Evolutionary conservation across 2,329 filamentous ascomycete species (phyloP), one percentile per base, ranked within the genome.

Genomic region (Stemphylium beticola): DNA sequence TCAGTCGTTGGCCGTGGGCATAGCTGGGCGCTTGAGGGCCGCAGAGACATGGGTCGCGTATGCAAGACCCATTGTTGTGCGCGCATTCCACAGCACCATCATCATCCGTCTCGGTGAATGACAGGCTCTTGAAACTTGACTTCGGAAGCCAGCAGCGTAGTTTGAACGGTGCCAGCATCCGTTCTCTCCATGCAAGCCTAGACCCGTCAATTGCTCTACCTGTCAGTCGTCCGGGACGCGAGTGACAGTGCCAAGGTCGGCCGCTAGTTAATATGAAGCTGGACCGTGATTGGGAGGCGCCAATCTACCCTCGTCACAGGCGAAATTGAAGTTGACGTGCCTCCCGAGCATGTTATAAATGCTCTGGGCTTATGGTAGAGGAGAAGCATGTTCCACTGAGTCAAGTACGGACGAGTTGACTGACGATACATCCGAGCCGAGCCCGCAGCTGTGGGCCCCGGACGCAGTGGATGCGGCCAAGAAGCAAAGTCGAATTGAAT

Each of bases 91-190:
- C 60, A 59, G 57, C 61, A 53, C 53, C 57, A 43, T 41, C 49
- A 49, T 51, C 46, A 60, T 42, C 49, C 55, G 60, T 58, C 64
- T 36, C 39, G 52, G 51, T 52, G 60, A 53, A 55, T 33, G 49
- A 58, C 57, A 60, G 58, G 50, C 45, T 61, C 54, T 59, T 67
- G 66, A 65, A 61, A 62, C 65, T 64, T 59, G 17, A 59, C 66
- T 62, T 68, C 64, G 64, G 62, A 61, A 62, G 37, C 45, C 17
- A 49, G 31, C 37, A 43, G 14, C 41, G 48, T 24, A 24, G 22
- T 24, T 24, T 24, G 22, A 24, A 7, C 22, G 5, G 22, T 24
- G 22, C 22, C 12, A 55, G 38, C 39, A 38, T n/a, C 24, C 17
- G 26, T 26, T 15, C n/a, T 46, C 34, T 33, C 49, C 33, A 39